These are phyloP conservation scores for Fibroporia radiculosa DNA, from an alignment of 768 basidiomycete species.

Conservation along the genomic window DNA sequence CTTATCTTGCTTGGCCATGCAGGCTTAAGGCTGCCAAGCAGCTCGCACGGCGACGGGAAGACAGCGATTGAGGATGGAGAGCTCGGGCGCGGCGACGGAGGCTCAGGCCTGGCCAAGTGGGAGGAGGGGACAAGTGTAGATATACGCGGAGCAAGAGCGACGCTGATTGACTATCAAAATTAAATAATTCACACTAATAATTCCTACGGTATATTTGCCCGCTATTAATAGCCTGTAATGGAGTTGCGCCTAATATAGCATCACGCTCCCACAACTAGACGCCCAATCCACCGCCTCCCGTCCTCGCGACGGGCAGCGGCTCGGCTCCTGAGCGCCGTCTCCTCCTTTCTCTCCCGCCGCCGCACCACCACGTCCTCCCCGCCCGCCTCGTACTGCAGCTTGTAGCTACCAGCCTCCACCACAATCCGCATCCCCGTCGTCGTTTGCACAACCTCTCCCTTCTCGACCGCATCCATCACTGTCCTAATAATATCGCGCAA, in stretches of 20 bases:
- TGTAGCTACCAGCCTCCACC: constrained; percentile 54
- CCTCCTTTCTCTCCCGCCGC: constrained; percentile 27
- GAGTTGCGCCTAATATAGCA: constrained; percentile 12
- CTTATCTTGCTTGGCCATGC: constrained; percentile 23
- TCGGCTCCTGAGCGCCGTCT: constrained; percentile 25
- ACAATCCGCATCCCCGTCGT: constrained; percentile 45
- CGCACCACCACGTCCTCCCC: constrained; percentile 51
- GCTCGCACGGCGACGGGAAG: neutral
- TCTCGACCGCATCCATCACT: constrained; percentile 27
- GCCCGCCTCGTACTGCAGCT: constrained; percentile 59
- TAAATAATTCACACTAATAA: constrained; percentile 10
- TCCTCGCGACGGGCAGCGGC: constrained; percentile 49
- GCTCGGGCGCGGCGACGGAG: constrained; percentile 6
- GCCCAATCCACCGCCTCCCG: constrained; percentile 37
- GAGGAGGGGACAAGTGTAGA: constrained; percentile 8
- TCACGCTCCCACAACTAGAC: constrained; percentile 14
- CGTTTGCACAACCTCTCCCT: constrained; percentile 16
- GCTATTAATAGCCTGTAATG: constrained; percentile 7
- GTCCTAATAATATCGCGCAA: constrained; percentile 44
- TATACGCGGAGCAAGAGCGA: neutral
- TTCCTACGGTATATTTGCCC: neutral
- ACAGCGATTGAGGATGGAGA: constrained; percentile 5
- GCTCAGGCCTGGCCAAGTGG: constrained; percentile 7
- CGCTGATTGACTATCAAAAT: constrained; percentile 1
- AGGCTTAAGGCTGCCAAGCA: neutral